Base-by-base conservation (phyloP, 164 flowering plant species). In the Platanus orientalis region DNA sequence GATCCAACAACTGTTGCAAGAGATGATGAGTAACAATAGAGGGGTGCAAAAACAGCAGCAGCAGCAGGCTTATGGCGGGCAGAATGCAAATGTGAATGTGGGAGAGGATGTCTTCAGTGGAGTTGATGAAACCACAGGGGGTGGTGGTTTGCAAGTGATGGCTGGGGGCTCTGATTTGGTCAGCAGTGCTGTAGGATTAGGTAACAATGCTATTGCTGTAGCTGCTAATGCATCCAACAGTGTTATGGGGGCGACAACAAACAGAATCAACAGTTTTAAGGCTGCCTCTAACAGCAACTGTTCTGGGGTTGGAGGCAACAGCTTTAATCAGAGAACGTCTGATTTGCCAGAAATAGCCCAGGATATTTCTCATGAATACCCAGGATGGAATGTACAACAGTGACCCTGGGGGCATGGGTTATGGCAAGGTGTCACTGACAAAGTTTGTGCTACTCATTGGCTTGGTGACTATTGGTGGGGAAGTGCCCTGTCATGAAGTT, bases 1-100 rank as follows among this genome's bases (percentile, higher is more conserved):
- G 85, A 76, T 94, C 61, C 97, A 94, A 71, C 97, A 87, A 52
- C 61, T 88, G 53, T 78, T 88, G 65, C 96, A 89, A 62, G 90
- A 86, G 65, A 83, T 88, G 82, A 67, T 78, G 45, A 78, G 66
- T 50, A 84, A 63, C 60, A 71, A 58, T 34, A 75, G 81, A 7
- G 76, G 74, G 2, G 62, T 58, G 20, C 69, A 32, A 28, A 80
- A 71, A 55, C 85, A 77, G 26, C 71, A 27, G 21, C 55, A 19
- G 45, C 72, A 26, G 61, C 79, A 60, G 28, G 39, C 82, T 51
- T 63, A 51, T 44, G 57, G 75, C 24, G 86, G 80, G 13, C 85
- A 80, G 57, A 77, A 66, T 54, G 62, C 44, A 21, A 81, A 71
- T 56, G 76, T 76, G 42, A 19, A 61, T 24, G 47, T 39, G 10